Evolutionary conservation across 352 stramenopile genomes (phyloP), one percentile per base, ranked within the genome.

Genomic region (Phytophthora boehmeriae): DNA sequence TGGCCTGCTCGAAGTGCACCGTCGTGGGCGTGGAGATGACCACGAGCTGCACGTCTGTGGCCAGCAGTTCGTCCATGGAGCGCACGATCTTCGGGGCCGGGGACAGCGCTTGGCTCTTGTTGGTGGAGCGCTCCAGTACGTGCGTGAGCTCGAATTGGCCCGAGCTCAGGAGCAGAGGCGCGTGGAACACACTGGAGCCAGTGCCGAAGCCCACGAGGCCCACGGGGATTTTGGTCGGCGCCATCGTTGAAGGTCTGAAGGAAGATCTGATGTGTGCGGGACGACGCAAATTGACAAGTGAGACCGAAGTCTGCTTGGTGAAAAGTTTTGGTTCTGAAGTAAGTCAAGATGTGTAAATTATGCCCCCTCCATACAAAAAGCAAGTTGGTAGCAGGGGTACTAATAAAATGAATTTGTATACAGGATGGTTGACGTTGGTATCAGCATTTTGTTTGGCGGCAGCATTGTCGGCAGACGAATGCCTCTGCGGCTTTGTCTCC

Each of bases 21-120:
- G 76, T 71, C 34, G 83, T 92, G 4, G 83, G 83, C 30, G 83
- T 92, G 6, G 80, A 86, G 62, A 92, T 89, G 14, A 92, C 80
- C 39, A 92, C 66, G 17, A 92, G 56, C 32, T 90, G 73, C 39
- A 92, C 70, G 36, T 69, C 62, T 9, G 80, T 68, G 17, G 70
- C 78, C 46, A 92, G 64, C 61, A 92, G 67, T 45, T 88, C 80
- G 13, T 83, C 75, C 70, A 92, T 87, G 38, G 83, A 86, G 47
- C 83, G 83, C 48, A 92, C 83, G 66, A 90, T 84, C 39, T 61
- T 68, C 11, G 80, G 78, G 14, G 57, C 38, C 1, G 83, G 80
- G 27, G 62, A 54, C 20, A 90, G 68, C 57, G 39, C 53, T 34
- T 65, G 59, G 63, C 83, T 92, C 68, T 86, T 89, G 66, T 28